Evolutionary conservation across 495 filamentous ascomycete genomes (phyloP).

Genomic region (Neurospora africana): DNA sequence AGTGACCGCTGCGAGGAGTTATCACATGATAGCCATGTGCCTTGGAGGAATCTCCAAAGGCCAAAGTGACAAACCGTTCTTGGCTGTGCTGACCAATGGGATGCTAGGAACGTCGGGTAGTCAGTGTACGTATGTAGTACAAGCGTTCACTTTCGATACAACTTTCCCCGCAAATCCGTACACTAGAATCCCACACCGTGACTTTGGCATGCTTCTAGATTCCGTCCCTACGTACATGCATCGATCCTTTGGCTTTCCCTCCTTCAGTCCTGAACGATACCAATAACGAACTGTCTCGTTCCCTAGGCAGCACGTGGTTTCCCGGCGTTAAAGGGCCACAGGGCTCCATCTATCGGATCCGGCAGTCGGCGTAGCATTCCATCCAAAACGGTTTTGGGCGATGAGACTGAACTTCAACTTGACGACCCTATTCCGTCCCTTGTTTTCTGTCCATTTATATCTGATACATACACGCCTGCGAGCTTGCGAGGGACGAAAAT

Average conservation of each 20-base stretch:
- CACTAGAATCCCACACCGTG: background rate
- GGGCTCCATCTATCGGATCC: background rate
- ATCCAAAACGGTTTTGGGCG: background rate
- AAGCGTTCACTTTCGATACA: background rate
- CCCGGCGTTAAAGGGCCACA: background rate
- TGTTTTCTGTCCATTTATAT: background rate
- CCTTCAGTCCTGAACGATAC: background rate
- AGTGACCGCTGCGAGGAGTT: background rate
- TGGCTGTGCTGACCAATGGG: background rate
- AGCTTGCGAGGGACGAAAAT: background rate
- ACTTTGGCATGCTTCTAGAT: background rate
- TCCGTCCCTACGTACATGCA: background rate
- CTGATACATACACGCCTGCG: background rate
- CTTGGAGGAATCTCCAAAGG: background rate
- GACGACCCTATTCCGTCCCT: background rate
- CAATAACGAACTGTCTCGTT: background rate
- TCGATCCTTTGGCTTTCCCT: background rate
- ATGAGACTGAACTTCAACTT: background rate
- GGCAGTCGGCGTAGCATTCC: background rate
- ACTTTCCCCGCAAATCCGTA: background rate
- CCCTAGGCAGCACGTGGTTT: background rate
- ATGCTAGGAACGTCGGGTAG: background rate
- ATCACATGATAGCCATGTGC: background rate
- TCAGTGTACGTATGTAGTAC: too few species aligned
- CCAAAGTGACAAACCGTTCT: background rate